Base-by-base conservation (phyloP, 1,139 yeast species). In the Nakaseomyces bracarensis region DNA sequence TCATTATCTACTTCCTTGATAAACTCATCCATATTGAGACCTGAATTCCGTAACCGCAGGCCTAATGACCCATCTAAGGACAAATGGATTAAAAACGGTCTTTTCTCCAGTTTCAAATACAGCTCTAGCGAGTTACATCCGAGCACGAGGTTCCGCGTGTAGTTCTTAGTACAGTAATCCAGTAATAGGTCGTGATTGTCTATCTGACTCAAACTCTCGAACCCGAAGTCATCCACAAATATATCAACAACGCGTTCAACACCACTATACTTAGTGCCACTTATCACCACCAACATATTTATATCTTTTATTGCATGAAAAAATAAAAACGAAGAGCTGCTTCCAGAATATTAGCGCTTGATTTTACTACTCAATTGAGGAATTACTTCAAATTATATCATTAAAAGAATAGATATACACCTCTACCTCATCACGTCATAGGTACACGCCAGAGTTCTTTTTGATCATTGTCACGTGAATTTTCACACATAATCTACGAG, bases 51-150 rank as follows among this genome's bases (percentile, higher is more conserved):
- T 55, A 69, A 72, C 42, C 95, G 69, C 20, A 75, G 52, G 16
- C 58, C 53, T 11, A 82, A 48, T 0, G 96, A 85, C 0, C 95
- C 87, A 56, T 86, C 95, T 2, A 87, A 70, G 7, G 86, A 73
- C 3, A 91, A 58, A 53, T 87, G 95, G 23, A 87, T 69, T 56
- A 89, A 86, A 58, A 86, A 91, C 0, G 98, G 97, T 46, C 96
- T 67, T 49, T 82, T 80, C 38, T 73, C 67, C 6, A 87, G 64
- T 14, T 64, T 64, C 1, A 71, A 69, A 27, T 84, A 67, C 43
- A 72, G 64, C 0, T 60, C 61, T 4, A 71, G 50, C 19, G 67
- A 66, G 10, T 65, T 61, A 46, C 77, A 76, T 0, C 74, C 61
- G 5, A 83, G 59, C 3, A 86, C 94, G 55, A 69, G 79, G 51